Evolutionary conservation across 371 early-diverging fungal species (phyloP).

Genomic region (Haplosporangium sp.): DNA sequence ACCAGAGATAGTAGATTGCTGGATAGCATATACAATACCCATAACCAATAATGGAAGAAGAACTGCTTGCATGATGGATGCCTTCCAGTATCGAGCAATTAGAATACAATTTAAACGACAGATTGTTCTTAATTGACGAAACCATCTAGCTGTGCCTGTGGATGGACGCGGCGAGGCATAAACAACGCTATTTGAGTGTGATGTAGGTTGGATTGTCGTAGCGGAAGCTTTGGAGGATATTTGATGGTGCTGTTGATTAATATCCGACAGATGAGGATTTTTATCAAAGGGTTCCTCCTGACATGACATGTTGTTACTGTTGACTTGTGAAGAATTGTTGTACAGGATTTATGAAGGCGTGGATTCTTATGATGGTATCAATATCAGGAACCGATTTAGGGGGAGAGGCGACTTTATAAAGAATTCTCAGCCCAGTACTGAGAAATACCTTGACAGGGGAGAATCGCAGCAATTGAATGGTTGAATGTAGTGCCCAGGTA

Average conservation of each 20-base stretch:
- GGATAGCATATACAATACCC: conserved; percentile 30
- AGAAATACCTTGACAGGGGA: neutral
- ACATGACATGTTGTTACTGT: too few relatives aligned
- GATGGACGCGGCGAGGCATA: conserved; percentile 42
- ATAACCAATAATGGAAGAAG: conserved; percentile 33
- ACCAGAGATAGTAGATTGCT: conserved; percentile 12
- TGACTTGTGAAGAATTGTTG: neutral
- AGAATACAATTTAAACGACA: conserved; percentile 47
- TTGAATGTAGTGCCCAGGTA: neutral
- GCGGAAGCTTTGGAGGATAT: neutral
- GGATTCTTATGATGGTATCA: neutral
- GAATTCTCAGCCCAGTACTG: too few relatives aligned
- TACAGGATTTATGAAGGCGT: conserved; percentile 69
- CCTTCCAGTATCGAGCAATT: conserved; percentile 49
- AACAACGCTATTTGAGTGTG: conserved; percentile 12
- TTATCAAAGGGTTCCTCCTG: too few relatives aligned
- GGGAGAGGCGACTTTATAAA: neutral
- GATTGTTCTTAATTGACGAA: conserved; percentile 43
- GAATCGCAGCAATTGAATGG: neutral
- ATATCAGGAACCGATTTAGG: neutral
- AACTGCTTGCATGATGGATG: conserved; percentile 35
- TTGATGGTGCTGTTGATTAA: neutral
- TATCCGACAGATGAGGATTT: neutral
- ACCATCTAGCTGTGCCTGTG: conserved; percentile 13
- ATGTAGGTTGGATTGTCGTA: neutral